Conservation (phyloP, 352 stramenopile genomes). For the Globisporangium paroecandrum region DNA sequence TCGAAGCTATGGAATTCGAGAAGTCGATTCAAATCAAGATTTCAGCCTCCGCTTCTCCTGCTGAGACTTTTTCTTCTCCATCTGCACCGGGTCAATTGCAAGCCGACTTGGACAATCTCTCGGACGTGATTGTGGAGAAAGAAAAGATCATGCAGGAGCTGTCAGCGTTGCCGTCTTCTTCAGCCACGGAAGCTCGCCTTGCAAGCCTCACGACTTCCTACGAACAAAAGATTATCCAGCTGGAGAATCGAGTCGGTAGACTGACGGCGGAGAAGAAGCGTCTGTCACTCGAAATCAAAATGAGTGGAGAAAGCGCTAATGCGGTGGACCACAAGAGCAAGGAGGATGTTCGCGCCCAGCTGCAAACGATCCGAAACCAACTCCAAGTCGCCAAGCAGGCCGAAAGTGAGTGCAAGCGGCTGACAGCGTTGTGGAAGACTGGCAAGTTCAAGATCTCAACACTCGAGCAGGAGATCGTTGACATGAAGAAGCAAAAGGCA, state of each 20-base stretch:
- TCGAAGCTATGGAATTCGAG: slow-evolving; percentile 34
- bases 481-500: slow-evolving; percentile 48
- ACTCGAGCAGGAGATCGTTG: slow-evolving; percentile 39
- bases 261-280: slow-evolving; percentile 29
- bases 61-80: background rate
- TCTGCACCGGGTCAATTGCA: slow-evolving; percentile 10
- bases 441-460: slow-evolving; percentile 46
- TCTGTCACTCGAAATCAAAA: slow-evolving; percentile 20
- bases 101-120: slow-evolving; percentile 28
- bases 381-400: slow-evolving; percentile 35
- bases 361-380: slow-evolving; percentile 28
- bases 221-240: slow-evolving; percentile 33
- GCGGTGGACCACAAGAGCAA: background rate
- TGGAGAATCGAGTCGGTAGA: slow-evolving; percentile 29
- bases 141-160: slow-evolving; percentile 38
- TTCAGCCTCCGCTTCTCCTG: background rate
- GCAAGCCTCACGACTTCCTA: slow-evolving; percentile 35
- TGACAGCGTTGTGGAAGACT: slow-evolving; percentile 30
- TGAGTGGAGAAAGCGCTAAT: slow-evolving; percentile 6
- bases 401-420: slow-evolving; percentile 34
- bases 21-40: slow-evolving; percentile 24
- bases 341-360: slow-evolving; percentile 19
- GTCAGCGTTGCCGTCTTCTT: slow-evolving; percentile 12
- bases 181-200: slow-evolving; percentile 23
- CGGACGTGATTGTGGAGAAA: slow-evolving; percentile 48